These are phyloP conservation scores for Claviceps digitariae DNA, from an alignment of 2,329 filamentous ascomycete genomes.

Conservation along the genomic window DNA sequence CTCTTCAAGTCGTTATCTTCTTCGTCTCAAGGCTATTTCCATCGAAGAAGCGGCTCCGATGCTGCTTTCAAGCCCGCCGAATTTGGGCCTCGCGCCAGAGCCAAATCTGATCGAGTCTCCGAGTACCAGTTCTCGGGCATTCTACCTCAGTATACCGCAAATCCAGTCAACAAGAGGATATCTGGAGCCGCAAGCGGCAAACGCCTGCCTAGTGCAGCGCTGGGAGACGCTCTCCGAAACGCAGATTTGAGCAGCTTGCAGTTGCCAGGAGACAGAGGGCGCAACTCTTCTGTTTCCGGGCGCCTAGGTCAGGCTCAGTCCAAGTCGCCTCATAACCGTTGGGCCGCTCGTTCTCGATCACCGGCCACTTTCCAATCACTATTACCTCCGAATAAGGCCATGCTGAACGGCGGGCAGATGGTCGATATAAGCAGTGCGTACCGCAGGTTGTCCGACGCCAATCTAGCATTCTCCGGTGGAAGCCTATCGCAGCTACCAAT, in stretches of 20 bases:
- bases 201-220: conserved; percentile 21
- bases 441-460: conserved; percentile 57
- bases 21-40: conserved; percentile 12
- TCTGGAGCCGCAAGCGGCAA: conserved; percentile 18
- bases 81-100: conserved; percentile 23
- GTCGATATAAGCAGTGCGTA: conserved; percentile 60
- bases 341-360: conserved; percentile 26
- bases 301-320: conserved; percentile 27
- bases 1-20: conserved; percentile 11
- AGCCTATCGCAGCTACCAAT: conserved; percentile 47
- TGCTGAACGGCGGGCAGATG: conserved; percentile 46
- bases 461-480: conserved; percentile 49
- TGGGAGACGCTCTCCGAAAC: conserved; percentile 41
- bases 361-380: conserved; percentile 15
- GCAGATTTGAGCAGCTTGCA: conserved; percentile 35
- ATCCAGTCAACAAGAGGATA: conserved; percentile 19
- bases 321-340: conserved; percentile 39
- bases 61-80: conserved; percentile 32
- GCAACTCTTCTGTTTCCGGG: conserved; percentile 25
- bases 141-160: conserved; percentile 4
- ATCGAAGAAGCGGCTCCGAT: conserved; percentile 43
- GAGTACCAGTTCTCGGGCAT: conserved; percentile 51
- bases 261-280: conserved; percentile 31
- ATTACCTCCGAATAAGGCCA: conserved; percentile 23
- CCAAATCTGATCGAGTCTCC: conserved; percentile 29